Base-by-base conservation (phyloP, 176 grass and related monocot genomes). In the Oryza glaberrima region DNA sequence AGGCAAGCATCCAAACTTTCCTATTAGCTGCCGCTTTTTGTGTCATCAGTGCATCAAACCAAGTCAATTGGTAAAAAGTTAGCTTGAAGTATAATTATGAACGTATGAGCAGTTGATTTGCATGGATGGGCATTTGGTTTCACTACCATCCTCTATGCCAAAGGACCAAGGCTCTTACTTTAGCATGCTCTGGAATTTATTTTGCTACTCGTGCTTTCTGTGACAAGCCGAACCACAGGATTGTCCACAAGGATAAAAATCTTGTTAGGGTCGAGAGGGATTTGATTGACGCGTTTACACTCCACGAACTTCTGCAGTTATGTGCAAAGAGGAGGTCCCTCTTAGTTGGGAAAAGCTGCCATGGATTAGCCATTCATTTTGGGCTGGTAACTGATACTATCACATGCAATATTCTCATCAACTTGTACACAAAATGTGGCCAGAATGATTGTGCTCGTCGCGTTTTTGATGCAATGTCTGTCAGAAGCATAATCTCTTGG, bases 391-490 rank as follows among this genome's bases (percentile, higher is more conserved):
- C 72, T 77, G 85, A 95, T 90, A 90, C 75, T 61, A 3, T 90
- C 34, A 88, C 82, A 43, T 90, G 82, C 75, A 92, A 92, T 87
- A 88, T 95, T 83, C 78, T 92, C 34, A 95, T 92, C 72, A 92
- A 92, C 72, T 61, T 88, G 17, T 92, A 86, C 76, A 81, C 88
- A 63, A 90, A 92, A 92, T 90, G 90, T 83, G 88, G 75, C 3
- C 44, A 51, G 51, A 82, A 90, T 74, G 76, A 86, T 77, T 86
- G 17, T 6, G 88, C 93, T 75, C 83, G 76, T 34, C 34, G 40
- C 70, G 58, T 92, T 75, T 95, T 95, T 81, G 85, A 92, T 81
- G 46, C 76, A 67, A 88, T 95, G 85, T 65, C 67, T 81, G 16
- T 73, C 44, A 78, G 90, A 86, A 92, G 79, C 73, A 81, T 72